Evolutionary conservation across 1,284 basidiomycete genomes (phyloP), one percentile per base, ranked within the genome.

Genomic region (Fomes fomentarius): DNA sequence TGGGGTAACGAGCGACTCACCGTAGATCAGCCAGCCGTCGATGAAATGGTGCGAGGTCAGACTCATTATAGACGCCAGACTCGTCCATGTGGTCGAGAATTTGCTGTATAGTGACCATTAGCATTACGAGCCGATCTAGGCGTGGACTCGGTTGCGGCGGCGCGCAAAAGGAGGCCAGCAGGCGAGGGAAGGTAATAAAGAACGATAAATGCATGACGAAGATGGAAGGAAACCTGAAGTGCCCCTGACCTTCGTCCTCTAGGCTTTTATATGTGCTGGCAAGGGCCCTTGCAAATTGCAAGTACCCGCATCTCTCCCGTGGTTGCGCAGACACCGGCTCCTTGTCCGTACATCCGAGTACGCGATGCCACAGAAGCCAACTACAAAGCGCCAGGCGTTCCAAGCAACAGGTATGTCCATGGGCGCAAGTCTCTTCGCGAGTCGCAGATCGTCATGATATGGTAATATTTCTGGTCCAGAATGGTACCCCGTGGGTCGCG

Each of bases 61-160:
- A 77, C 69, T 95, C 93, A 59, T 93, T 97, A 73, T 96, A 98
- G 34, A 94, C 86, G 7, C 91, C 91, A 0, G 92, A 94, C 71
- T 98, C 95, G 71, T 94, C 91, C 89, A 96, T 92, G 69, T 95
- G 92, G 66, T 87, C 87, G 45, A 97, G 81, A 37, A 96, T 89
- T 94, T 95, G 92, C 94, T 96, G 75, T 46, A 57, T 42, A 25
- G 43, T 62, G 41, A 57, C 54, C 15, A 49, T 62, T 37, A 66
- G 64, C 56, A 61, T 57, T 12, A 44, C 54, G 9, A 58, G 48
- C 44, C 59, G 52, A 38, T 58, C 53, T 31, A 47, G 25, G 7
- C 46, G 52, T 25, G 42, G 26, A 28, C 31, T 19, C 26, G 45
- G 46, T 43, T 55, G 49, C 34, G 52, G 31, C 1, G 47, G 42